These are phyloP conservation scores for Aspergillus fumigatiaffinis DNA, from an alignment of 2,329 filamentous ascomycete species.

Conservation along the genomic window DNA sequence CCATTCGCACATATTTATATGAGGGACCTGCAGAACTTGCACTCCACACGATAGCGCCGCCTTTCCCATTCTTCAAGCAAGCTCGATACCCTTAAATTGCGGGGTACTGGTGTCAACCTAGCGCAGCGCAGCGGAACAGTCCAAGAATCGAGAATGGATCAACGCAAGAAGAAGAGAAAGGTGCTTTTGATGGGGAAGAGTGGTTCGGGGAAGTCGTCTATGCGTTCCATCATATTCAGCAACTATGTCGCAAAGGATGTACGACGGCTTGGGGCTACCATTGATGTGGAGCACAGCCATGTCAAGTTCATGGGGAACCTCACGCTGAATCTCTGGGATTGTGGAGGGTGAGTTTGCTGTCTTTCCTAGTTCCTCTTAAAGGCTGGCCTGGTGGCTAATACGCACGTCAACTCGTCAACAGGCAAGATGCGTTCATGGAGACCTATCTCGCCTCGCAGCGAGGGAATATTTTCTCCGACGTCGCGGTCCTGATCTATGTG, in stretches of 20 bases:
- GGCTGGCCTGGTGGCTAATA: background rate
- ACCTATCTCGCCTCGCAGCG: conserved; percentile 96
- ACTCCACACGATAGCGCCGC: background rate
- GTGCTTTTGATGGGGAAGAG: conserved; percentile 91
- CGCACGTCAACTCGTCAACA: conserved; percentile 29
- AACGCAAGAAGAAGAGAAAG: conserved; percentile 72
- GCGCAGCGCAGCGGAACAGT: background rate
- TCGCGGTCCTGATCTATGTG: conserved; percentile 96
- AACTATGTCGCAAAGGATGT: conserved; percentile 98
- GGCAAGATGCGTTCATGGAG: conserved; percentile 97
- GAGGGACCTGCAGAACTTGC: background rate
- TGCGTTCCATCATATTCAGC: conserved; percentile 98
- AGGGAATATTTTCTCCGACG: conserved; percentile 92
- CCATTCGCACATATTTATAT: background rate
- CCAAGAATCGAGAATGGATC: conserved; percentile 35
- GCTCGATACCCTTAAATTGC: conserved; percentile 2
- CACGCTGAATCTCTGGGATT: conserved; percentile 97
- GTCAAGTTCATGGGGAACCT: conserved; percentile 98
- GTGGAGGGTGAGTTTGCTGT: conserved; percentile 64
- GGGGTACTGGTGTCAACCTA: conserved; percentile 1
- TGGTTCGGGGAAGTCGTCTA: conserved; percentile 94
- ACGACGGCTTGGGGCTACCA: conserved; percentile 84
- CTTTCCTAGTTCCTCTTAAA: background rate
- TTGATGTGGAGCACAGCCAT: conserved; percentile 96
- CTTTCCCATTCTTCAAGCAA: background rate